phyloP scores from a whole-genome alignment of 805 yeast species.

The Candida berthetii region DNA sequence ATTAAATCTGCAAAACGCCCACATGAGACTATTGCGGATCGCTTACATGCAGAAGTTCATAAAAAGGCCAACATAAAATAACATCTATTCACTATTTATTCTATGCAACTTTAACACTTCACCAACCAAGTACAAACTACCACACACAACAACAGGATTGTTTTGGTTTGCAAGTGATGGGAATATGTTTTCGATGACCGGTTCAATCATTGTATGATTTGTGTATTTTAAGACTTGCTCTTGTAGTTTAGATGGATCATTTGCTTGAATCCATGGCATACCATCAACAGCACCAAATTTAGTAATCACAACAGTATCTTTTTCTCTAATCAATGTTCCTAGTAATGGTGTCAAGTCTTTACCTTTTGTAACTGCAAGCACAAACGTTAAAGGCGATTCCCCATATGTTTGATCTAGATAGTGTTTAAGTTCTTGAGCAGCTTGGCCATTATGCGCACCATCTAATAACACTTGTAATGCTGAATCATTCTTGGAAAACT shows the following conservation, averaged over 20 bases:
- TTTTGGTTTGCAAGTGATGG: constrained; percentile 11
- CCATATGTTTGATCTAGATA: constrained; percentile 33
- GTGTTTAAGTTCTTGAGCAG: constrained; percentile 65
- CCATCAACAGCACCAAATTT: constrained; percentile 67
- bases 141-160: constrained; percentile 47
- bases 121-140: constrained; percentile 64
- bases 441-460: constrained; percentile 90
- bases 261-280: constrained; percentile 88
- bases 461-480: constrained; percentile 50
- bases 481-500: constrained; percentile 14
- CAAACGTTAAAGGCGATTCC: constrained; percentile 31
- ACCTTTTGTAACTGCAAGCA: constrained; percentile 73
- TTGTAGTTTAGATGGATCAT: constrained; percentile 21
- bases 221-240: constrained; percentile 20
- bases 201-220: constrained; percentile 18
- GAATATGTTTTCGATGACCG: constrained; percentile 22
- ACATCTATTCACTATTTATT: background rate
- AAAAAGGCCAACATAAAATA: background rate
- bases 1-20: background rate
- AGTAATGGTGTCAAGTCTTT: constrained; percentile 52
- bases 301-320: constrained; percentile 58
- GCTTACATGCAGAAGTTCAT: background rate
- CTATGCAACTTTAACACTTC: constrained; percentile 38
- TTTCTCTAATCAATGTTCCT: constrained; percentile 36
- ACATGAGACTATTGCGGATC: no score